Conservation (phyloP, 202 grass and related monocot genomes). For the Cymbopogon flexuosus region DNA sequence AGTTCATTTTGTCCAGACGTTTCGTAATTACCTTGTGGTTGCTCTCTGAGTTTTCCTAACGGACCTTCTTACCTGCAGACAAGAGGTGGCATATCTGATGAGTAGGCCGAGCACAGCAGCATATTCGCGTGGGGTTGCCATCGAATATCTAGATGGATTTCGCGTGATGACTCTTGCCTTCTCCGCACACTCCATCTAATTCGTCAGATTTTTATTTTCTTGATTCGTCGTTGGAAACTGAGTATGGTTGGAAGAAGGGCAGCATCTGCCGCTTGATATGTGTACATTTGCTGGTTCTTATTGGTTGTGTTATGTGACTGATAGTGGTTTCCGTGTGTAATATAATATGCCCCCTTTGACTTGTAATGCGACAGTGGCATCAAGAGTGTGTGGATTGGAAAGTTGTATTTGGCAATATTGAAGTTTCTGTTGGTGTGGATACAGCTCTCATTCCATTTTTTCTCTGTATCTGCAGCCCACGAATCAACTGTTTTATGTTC, state of each 20-base stretch:
- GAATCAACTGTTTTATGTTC: not conserved
- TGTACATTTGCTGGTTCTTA: slow-evolving; percentile 47
- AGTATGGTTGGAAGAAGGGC: slow-evolving; percentile 30
- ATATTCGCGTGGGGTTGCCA: not conserved
- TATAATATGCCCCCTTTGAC: slow-evolving; percentile 49
- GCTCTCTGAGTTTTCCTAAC: not conserved
- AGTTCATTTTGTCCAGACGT: not conserved
- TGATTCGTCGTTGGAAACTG: slow-evolving; percentile 41
- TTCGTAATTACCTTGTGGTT: not conserved
- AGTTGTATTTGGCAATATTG: slow-evolving; percentile 31
- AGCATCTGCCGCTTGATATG: slow-evolving; percentile 16
- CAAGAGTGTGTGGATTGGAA: slow-evolving; percentile 40
- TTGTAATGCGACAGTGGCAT: slow-evolving; percentile 34
- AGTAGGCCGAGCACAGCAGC: not conserved
- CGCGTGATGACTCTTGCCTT: slow-evolving; percentile 35
- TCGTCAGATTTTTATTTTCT: slow-evolving; percentile 34
- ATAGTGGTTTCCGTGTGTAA: slow-evolving; percentile 47
- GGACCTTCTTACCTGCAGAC: slow-evolving; percentile 41
- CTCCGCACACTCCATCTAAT: slow-evolving; percentile 39
- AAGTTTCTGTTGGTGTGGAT: slow-evolving; percentile 27
- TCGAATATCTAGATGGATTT: slow-evolving; percentile 35
- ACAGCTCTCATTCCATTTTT: not conserved
- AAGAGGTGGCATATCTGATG: slow-evolving; percentile 87
- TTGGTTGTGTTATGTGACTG: slow-evolving; percentile 47
- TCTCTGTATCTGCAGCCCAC: not conserved